Conservation (phyloP, 768 basidiomycete species). For the Serendipita vermifera region DNA sequence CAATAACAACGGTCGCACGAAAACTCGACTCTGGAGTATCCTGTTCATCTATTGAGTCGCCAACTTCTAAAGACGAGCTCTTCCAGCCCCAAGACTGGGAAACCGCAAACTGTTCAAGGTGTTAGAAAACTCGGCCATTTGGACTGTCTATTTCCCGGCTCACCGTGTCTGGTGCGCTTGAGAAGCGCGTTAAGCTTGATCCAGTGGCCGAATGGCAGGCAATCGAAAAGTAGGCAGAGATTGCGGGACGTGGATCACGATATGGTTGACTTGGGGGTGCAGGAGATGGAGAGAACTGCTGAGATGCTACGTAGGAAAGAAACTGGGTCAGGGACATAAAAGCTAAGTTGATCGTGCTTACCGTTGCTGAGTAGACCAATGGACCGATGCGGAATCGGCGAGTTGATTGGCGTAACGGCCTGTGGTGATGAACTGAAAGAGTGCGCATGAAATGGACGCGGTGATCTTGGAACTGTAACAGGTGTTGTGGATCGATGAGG, state of each 20-base stretch:
- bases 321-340: too few relatives aligned
- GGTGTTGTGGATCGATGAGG: slow-evolving; percentile 9
- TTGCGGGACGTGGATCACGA: slow-evolving; percentile 55
- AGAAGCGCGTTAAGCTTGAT: slow-evolving; percentile 68
- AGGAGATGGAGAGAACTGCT: too few relatives aligned
- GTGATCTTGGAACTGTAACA: not conserved
- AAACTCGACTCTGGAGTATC: slow-evolving; percentile 45
- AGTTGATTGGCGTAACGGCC: too few relatives aligned
- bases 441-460: not conserved
- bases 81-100: slow-evolving; percentile 96
- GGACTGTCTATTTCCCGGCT: too few relatives aligned
- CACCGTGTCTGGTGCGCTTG: slow-evolving; percentile 60
- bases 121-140: too few relatives aligned
- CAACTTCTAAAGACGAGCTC: slow-evolving; percentile 39
- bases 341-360: too few relatives aligned
- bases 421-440: not conserved
- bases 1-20: slow-evolving; percentile 66
- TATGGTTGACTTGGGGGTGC: slow-evolving; percentile 52
- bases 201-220: slow-evolving; percentile 72
- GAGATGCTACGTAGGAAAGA: too few relatives aligned
- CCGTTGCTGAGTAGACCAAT: too few relatives aligned
- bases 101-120: slow-evolving; percentile 57
- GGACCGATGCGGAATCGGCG: too few relatives aligned
- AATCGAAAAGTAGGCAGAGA: slow-evolving; percentile 74
- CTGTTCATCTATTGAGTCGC: slow-evolving; percentile 30